Evolutionary conservation across 225 moss, liverwort and hornwort genomes (phyloP), one percentile per base, ranked within the genome.

Genomic region (Straminergon stramineum): DNA sequence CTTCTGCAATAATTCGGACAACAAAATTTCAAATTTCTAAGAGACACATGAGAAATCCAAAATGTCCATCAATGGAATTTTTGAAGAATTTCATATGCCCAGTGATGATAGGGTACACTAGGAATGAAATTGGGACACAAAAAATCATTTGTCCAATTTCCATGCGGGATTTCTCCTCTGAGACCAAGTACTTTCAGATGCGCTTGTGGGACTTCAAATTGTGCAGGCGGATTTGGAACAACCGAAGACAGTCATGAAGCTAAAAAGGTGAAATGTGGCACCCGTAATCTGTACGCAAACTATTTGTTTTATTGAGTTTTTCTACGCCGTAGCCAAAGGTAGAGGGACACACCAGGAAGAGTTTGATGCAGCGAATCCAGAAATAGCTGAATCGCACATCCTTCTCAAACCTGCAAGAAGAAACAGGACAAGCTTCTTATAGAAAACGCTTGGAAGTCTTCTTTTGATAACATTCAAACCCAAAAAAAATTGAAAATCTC

Each of bases 351-450:
- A 95, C 95, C 87, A 95, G 86, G 67, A 93, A 95, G 86, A 95
- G 89, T 84, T 95, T 95, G 76, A 93, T 10, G 75, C 97, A 97
- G 31, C 99, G 95, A 32, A 92, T 96, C 99, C 99, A 97, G 89
- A 99, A 99, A 77, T 99, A 99, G 88, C 93, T 97, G 55, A 97
- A 89, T 52, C 94, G 92, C 75, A 99, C 96, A 87, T 99, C 91
- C 90, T 99, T 99, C 94, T 99, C 99, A 81, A 99, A 68, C 87
- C 97, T 99, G 94, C 81, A 81, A 52, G 53, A 70, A 48, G 69
- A 34, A 85, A 52, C n/a, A 79, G 30, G 31, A 22, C 41, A 26
- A 83, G 13, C 11, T 74, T 82, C 82, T n/a, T 63, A 3, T 0
- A 15, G 11, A 68, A 16, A 70, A 68, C 17, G 58, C 39, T 31